Conservation (phyloP, 208 protist species). For the Trypanosoma scelopori region DNA sequence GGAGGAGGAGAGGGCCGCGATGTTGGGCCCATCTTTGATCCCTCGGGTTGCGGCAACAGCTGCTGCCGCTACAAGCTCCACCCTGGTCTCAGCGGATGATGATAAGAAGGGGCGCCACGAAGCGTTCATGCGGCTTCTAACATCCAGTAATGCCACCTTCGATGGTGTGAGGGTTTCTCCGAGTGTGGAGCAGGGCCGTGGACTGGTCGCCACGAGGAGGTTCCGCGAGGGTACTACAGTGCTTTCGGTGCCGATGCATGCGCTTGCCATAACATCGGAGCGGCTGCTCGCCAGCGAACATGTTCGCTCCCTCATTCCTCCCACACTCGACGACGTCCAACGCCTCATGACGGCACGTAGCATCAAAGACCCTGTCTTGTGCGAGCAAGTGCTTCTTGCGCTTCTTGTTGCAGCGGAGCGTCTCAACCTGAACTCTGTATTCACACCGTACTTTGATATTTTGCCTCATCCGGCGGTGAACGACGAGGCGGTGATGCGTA, state of each 20-base stretch:
- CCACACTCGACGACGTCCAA: conserved; percentile 50
- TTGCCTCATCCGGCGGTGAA: conserved; percentile 74
- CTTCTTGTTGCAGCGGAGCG: conserved; percentile 68
- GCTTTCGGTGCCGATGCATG: conserved; percentile 54
- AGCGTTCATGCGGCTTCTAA: conserved; percentile 18
- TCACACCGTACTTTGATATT: conserved; percentile 56
- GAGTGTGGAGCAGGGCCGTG: conserved; percentile 39
- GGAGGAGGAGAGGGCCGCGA: no score
- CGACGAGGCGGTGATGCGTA: conserved; percentile 52
- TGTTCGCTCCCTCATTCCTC: conserved; percentile 35
- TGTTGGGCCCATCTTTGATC: conserved; percentile 6
- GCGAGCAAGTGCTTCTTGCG: conserved; percentile 71
- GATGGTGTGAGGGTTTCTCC: conserved; percentile 49
- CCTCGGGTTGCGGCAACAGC: not conserved
- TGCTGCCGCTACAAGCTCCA: not conserved
- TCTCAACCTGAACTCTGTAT: conserved; percentile 39
- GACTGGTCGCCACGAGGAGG: conserved; percentile 42
- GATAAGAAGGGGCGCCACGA: not conserved
- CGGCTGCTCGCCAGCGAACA: conserved; percentile 31
- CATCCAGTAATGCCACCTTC: conserved; percentile 32
- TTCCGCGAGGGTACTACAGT: conserved; percentile 64
- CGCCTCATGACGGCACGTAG: conserved; percentile 51
- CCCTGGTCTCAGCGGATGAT: not conserved
- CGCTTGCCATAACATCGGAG: conserved; percentile 42
- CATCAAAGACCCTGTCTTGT: conserved; percentile 66